phyloP scores from a whole-genome alignment of 345 rosid species.

The Hirschfeldia incana region DNA sequence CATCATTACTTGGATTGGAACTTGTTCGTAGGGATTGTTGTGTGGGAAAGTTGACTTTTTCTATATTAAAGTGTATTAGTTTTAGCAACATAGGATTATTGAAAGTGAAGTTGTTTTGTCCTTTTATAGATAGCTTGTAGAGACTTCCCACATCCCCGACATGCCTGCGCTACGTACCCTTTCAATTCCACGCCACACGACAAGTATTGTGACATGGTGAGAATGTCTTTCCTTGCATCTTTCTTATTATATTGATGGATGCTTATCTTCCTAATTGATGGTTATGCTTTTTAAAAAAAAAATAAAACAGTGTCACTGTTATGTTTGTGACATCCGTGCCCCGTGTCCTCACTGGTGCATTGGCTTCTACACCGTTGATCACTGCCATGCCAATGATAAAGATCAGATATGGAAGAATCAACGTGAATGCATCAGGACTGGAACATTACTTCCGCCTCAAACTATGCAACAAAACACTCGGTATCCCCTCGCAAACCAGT shows the following conservation, averaged over 20 bases:
- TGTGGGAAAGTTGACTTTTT: too few relatives aligned
- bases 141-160: conserved; percentile 85
- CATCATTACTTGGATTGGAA: neutral
- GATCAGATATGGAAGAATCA: conserved; percentile 59
- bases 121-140: conserved; percentile 75
- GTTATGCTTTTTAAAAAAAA: neutral
- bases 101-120: neutral
- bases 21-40: neutral
- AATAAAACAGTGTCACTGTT: conserved; percentile 85
- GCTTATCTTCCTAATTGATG: neutral
- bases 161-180: conserved; percentile 62
- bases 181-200: conserved; percentile 60
- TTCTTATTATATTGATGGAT: neutral
- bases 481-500: conserved; percentile 13
- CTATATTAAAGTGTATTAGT: too few relatives aligned
- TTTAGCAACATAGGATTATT: neutral
- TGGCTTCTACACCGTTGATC: conserved; percentile 47
- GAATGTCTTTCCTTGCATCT: neutral
- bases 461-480: conserved; percentile 4
- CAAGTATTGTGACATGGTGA: conserved; percentile 59
- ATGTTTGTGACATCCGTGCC: conserved; percentile 73
- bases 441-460: conserved; percentile 6
- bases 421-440: conserved; percentile 42
- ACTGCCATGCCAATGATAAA: conserved; percentile 87
- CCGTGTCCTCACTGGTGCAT: conserved; percentile 70